Conservation (phyloP, 768 basidiomycete genomes). For the Galerina marginata region DNA sequence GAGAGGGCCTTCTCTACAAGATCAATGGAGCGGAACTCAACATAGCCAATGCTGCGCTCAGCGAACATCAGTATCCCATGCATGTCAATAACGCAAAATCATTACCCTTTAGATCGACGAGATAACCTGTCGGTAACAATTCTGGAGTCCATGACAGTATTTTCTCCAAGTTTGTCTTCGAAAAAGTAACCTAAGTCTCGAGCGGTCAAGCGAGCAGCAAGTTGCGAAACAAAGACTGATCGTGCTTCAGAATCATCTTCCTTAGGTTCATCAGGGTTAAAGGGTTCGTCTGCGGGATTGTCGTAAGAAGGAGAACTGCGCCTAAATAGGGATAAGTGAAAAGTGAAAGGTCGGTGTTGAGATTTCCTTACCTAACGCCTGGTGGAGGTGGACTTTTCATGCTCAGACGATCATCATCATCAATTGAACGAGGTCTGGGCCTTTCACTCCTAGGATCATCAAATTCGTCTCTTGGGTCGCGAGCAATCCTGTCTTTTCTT, state of each 20-base stretch:
- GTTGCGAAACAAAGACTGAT: constrained; percentile 98
- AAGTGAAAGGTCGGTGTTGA: constrained; percentile 2
- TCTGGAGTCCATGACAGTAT: constrained; percentile 91
- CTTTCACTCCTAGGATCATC: constrained; percentile 58
- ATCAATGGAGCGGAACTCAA: constrained; percentile 92
- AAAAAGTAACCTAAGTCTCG: constrained; percentile 99
- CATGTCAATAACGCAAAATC: background rate
- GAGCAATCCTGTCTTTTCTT: constrained; percentile 52
- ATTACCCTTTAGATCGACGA: constrained; percentile 96
- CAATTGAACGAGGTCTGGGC: constrained; percentile 42
- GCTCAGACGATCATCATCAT: constrained; percentile 46
- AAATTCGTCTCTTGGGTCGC: constrained; percentile 65
- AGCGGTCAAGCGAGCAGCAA: constrained; percentile 95
- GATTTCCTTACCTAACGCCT: constrained; percentile 42
- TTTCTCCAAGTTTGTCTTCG: constrained; percentile 94
- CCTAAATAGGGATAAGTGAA: constrained; percentile 40
- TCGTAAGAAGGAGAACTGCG: constrained; percentile 67
- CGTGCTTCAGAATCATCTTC: constrained; percentile 98
- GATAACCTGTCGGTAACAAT: constrained; percentile 96
- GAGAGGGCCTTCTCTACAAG: constrained; percentile 89
- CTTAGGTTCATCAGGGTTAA: constrained; percentile 86
- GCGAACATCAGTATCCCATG: constrained; percentile 5
- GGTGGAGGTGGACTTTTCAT: constrained; percentile 51
- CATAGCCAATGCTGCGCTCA: constrained; percentile 86
- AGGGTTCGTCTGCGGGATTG: constrained; percentile 65